Evolutionary conservation across 108 stramenopile genomes (phyloP).

Genomic region (Cyclotella distinguenda): DNA sequence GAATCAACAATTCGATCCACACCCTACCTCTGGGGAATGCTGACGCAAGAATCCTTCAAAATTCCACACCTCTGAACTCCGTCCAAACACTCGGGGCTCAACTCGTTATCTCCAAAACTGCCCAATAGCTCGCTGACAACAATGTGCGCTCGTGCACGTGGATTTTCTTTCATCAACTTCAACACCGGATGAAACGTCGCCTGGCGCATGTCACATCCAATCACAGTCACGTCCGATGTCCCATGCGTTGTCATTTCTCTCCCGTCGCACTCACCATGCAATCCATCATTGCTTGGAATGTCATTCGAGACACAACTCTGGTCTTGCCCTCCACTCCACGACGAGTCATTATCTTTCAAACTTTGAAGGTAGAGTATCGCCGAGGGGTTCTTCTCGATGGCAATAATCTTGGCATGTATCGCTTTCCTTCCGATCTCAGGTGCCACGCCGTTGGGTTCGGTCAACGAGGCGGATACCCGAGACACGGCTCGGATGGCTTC

Average conservation of each 20-base stretch:
- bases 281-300: not conserved
- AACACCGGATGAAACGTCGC: slow-evolving; percentile 44
- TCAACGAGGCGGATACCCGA: slow-evolving; percentile 29
- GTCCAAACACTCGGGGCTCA: slow-evolving; percentile 98
- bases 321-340: slow-evolving; percentile 62
- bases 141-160: slow-evolving; percentile 68
- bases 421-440: not conserved
- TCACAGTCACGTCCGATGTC: slow-evolving; percentile 65
- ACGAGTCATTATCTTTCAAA: slow-evolving; percentile 54
- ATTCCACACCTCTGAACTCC: slow-evolving; percentile 78
- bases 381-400: slow-evolving; percentile 96
- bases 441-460: not conserved
- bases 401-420: slow-evolving; percentile 55
- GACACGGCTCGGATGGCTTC: slow-evolving; percentile 71
- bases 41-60: slow-evolving; percentile 67
- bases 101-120: slow-evolving; percentile 97
- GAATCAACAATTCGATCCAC: not conserved
- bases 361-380: slow-evolving; percentile 93
- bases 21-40: slow-evolving; percentile 63
- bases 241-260: slow-evolving; percentile 16
- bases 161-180: slow-evolving; percentile 33
- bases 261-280: not conserved
- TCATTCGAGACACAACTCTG: not conserved
- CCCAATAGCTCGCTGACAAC: slow-evolving; percentile 96
- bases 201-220: slow-evolving; percentile 92